These are phyloP conservation scores for Lentinula detonsa DNA, from an alignment of 768 basidiomycete species.

Conservation along the genomic window DNA sequence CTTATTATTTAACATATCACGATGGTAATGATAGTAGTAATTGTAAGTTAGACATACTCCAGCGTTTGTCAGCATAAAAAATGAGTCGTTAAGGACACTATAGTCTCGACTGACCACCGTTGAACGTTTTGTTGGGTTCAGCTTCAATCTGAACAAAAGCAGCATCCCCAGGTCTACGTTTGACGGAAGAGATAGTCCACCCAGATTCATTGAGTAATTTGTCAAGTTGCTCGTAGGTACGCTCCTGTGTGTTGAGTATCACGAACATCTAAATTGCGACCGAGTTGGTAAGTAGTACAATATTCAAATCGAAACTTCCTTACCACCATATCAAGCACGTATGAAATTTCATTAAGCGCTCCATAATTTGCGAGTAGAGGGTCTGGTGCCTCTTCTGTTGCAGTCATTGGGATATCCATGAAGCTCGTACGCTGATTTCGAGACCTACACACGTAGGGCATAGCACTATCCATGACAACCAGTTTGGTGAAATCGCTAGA, in stretches of 20 bases:
- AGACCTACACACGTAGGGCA: conserved; percentile 27
- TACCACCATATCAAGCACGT: conserved; percentile 29
- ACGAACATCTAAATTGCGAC: conserved; percentile 6
- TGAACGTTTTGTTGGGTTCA: not conserved
- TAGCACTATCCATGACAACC: conserved; percentile 33
- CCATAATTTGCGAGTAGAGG: conserved; percentile 36
- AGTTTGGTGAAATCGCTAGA: conserved; percentile 22
- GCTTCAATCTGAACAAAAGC: conserved; percentile 11
- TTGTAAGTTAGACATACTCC: too few species aligned
- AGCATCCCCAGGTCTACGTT: conserved; percentile 7
- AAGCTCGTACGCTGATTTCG: conserved; percentile 10
- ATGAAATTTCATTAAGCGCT: conserved; percentile 26
- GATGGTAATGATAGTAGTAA: too few species aligned
- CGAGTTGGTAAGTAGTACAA: not conserved
- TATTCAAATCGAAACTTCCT: conserved; percentile 5
- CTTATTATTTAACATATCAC: too few species aligned
- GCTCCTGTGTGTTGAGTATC: conserved; percentile 11
- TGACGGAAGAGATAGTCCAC: conserved; percentile 8
- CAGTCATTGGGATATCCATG: conserved; percentile 16
- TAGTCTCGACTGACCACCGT: not conserved
- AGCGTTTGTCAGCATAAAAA: too few species aligned
- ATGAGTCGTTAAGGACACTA: too few species aligned
- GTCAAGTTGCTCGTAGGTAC: conserved; percentile 6
- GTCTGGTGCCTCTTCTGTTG: conserved; percentile 20
- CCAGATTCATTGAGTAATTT: conserved; percentile 3